Base-by-base conservation (phyloP, 2,329 filamentous ascomycete genomes). In the Ophiocordyceps polyrhachis-furcata region DNA sequence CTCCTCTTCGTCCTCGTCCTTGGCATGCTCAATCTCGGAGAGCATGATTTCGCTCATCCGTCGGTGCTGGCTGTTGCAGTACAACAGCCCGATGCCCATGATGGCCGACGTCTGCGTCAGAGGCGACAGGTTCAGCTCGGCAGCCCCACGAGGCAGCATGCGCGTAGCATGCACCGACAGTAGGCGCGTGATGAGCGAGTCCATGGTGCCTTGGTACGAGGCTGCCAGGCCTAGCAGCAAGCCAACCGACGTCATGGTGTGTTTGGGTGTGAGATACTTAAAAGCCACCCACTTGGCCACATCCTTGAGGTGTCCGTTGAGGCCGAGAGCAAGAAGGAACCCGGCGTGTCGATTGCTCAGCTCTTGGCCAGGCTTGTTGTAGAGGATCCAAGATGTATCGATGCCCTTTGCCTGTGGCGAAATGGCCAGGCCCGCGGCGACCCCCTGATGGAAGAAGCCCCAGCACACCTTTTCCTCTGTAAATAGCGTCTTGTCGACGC, bases 31-130 rank as follows among this genome's bases (percentile, higher is more conserved):
- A 48, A 98, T 91, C 59, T 98, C 91, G 0, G 89, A 96, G 43
- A 98, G 76, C 86, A 98, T 95, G 17, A 96, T 86, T 59, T 98
- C 91, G 57, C 87, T 96, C 91, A 98, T 98, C 35, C 93, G 80
- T 28, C 93, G 83, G 62, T 98, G 93, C 55, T 96, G 89, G 25
- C 88, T 95, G 57, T 88, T 83, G 63, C 83, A 93, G 61, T 96
- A 98, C 1, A 98, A 69, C 38, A 98, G 65, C 0, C 91, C 91
- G 51, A 98, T 94, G 2, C 91, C 91, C 86, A 98, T 93, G 40
- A 98, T 82, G 19, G 88, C 91, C 1, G 89, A 91, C 0, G 91
- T 96, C 60, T 98, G 91, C 0, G 89, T 95, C 17, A 93, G 70
- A 4, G 87, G 83, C 2, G 89, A 94, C 2, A 98, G 64, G 52